Percentiles rank a stretch among this genome's conserved stretches.
phyloP scores from a whole-genome alignment of 1,139 yeast species.

The Suhomyces taliae region DNA sequence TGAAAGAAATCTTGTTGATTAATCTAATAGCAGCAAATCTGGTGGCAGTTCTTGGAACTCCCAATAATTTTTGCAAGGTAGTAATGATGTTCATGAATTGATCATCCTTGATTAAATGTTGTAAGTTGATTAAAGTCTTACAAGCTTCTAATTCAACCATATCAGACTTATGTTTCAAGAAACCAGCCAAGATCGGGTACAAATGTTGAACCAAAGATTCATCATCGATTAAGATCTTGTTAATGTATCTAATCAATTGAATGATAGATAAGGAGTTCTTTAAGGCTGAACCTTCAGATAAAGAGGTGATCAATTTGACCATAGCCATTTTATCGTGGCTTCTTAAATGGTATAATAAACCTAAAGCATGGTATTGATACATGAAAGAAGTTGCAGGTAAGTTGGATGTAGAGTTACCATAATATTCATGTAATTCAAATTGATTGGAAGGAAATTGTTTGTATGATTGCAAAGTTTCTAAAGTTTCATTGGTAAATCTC shows the following conservation, averaged over 20 bases:
- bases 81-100: constrained; percentile 65
- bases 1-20: constrained; percentile 80
- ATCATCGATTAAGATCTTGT: constrained; percentile 64
- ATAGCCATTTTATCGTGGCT: constrained; percentile 93
- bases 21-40: constrained; percentile 93
- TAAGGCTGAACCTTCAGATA: constrained; percentile 61
- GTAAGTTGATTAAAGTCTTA: constrained; percentile 69
- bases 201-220: constrained; percentile 53
- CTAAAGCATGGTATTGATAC: constrained; percentile 95
- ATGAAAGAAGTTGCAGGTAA: constrained; percentile 71
- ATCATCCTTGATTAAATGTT: constrained; percentile 57
- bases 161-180: constrained; percentile 81
- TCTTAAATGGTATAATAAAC: constrained; percentile 82
- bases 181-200: constrained; percentile 65
- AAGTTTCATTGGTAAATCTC: constrained; percentile 91
- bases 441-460: constrained; percentile 65
- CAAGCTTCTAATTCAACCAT: constrained; percentile 95
- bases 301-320: constrained; percentile 83
- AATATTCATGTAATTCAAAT: constrained; percentile 54
- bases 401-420: constrained; percentile 50
- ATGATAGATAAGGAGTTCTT: constrained; percentile 77
- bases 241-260: constrained; percentile 81
- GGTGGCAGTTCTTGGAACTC: constrained; percentile 88
- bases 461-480: constrained; percentile 75
- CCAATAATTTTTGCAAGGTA: constrained; percentile 71